phyloP scores from a whole-genome alignment of 2,329 filamentous ascomycete genomes.

The Allantophomopsis lycopodina region DNA sequence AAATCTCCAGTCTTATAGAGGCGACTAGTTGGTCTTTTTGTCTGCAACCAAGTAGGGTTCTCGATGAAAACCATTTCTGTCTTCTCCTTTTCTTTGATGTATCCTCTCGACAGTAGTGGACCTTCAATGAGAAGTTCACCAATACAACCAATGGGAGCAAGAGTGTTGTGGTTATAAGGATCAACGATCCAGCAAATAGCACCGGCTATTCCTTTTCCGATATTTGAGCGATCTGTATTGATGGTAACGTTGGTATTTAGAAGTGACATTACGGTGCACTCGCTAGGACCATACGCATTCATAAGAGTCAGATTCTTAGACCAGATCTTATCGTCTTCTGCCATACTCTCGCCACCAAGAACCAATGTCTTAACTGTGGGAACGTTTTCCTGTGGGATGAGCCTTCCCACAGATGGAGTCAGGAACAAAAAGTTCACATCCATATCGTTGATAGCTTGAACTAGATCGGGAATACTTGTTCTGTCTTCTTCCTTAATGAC shows the following conservation, averaged over 20 bases:
- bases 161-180: conserved; percentile 1
- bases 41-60: conserved; percentile 36
- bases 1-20: conserved; percentile 82
- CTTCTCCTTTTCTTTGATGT: conserved; percentile 69
- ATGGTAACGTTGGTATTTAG: background rate
- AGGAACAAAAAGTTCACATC: background rate
- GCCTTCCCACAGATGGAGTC: background rate
- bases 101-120: conserved; percentile 63
- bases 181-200: conserved; percentile 19
- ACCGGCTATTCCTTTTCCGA: conserved; percentile 4
- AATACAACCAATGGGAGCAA: conserved; percentile 5
- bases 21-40: conserved; percentile 48
- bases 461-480: background rate
- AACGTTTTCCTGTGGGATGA: background rate
- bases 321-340: conserved; percentile 17
- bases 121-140: conserved; percentile 70
- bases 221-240: conserved; percentile 1
- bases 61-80: conserved; percentile 59
- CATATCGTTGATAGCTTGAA: conserved; percentile 1
- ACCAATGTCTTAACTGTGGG: background rate
- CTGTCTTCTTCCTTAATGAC: background rate
- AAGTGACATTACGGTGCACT: conserved; percentile 47
- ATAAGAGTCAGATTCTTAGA: conserved; percentile 19
- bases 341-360: conserved; percentile 21
- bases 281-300: conserved; percentile 64